These are phyloP conservation scores for Olyra latifolia DNA, from an alignment of 176 grass and related monocot genomes.

Conservation along the genomic window DNA sequence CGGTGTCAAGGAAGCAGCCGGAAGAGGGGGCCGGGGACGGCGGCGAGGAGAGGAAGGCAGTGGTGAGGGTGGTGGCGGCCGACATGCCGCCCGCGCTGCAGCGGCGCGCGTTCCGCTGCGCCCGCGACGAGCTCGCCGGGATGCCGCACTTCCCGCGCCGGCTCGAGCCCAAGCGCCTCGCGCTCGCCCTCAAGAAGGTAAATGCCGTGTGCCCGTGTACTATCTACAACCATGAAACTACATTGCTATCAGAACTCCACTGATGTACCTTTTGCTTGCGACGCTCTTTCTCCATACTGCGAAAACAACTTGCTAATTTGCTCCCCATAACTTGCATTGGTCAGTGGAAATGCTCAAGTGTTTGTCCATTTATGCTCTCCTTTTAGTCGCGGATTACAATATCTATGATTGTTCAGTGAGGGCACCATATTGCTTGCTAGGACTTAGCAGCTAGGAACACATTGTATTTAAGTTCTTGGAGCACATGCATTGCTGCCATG, in stretches of 20 bases:
- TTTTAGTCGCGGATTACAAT: neutral
- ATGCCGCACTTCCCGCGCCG: constrained; percentile 69
- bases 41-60: constrained; percentile 46
- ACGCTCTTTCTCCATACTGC: neutral
- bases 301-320: neutral
- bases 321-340: neutral
- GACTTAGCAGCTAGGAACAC: neutral
- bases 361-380: neutral
- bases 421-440: constrained; percentile 4
- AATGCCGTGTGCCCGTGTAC: neutral
- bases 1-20: constrained; percentile 24
- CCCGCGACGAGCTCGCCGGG: constrained; percentile 64
- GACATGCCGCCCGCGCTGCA: constrained; percentile 79
- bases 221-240: neutral
- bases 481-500: neutral
- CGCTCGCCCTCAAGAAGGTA: constrained; percentile 93
- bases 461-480: neutral
- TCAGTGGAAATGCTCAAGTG: neutral
- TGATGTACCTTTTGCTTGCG: neutral
- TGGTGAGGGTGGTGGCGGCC: constrained; percentile 68
- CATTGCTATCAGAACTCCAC: neutral
- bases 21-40: neutral
- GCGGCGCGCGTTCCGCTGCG: constrained; percentile 77
- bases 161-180: constrained; percentile 81
- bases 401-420: neutral